Base-by-base conservation (phyloP, 2,329 filamentous ascomycete genomes). In the Diaporthe australafricana region DNA sequence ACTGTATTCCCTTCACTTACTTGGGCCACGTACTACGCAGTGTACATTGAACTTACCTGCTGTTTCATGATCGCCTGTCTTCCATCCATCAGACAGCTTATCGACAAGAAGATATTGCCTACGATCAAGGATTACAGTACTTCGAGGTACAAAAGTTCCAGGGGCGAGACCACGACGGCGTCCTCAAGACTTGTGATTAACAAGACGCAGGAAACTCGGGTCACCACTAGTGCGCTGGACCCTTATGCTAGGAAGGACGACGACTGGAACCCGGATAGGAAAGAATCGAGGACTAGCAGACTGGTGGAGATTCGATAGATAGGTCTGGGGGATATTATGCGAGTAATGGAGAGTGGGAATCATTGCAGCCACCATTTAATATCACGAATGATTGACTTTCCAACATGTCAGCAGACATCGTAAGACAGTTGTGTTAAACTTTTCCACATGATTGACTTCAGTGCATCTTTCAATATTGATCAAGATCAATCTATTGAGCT, bases 41-140 rank as follows among this genome's bases (percentile, higher is more conserved):
- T 52, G 11, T 70, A 70, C 4, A 52, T 70, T n/a, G 68, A 70
- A 38, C 55, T 70, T 42, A 70, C 68, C 17, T 62, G 42, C 55
- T 56, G 53, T 45, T 70, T 70, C 32, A 40, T 70, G 32, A 70
- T 70, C 30, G 53, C 68, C 42, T 70, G 68, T 22, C 42, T 70
- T 17, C 68, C 68, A 40, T 55, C 68, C 8, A 52, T 38, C 32
- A 40, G 57, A 9, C 68, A 70, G 45, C 55, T 70, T 2, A 17
- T 5, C 20, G 62, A 66, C 12, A 62, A 62, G 32, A 56, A 38
- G 40, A 16, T 62, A 16, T 16, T 47, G 17, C 25, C 56, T 11
- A 32, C 25, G 0, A 47, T 62, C 16, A 62, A 20, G 17, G 9
- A 7, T 5, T 62, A 62, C 5, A 22, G 25, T 1, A 47, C 25